Conservation (phyloP, 306 rosid species). For the Alnus rubra region DNA sequence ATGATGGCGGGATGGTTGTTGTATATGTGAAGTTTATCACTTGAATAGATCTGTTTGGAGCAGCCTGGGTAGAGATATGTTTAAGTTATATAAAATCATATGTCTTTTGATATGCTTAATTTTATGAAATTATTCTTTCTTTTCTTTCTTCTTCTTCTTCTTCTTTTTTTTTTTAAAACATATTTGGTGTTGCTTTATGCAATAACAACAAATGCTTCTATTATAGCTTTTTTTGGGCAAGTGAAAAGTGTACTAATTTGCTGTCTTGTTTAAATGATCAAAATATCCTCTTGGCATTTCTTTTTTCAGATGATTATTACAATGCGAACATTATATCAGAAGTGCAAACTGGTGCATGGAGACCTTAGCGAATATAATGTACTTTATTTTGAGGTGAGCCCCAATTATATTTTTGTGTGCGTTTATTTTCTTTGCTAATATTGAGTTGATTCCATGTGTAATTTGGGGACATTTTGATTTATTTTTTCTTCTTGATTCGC, state of each 20-base stretch:
- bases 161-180: background rate
- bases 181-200: background rate
- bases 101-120: background rate
- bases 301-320: conserved; percentile 63
- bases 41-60: conserved; percentile 4
- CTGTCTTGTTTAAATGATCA: background rate
- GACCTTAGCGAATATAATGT: conserved; percentile 93
- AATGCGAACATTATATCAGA: conserved; percentile 86
- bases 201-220: background rate
- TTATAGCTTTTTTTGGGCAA: background rate
- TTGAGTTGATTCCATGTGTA: conserved; percentile 16
- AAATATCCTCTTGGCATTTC: conserved; percentile 4
- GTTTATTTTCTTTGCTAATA: background rate
- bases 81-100: background rate
- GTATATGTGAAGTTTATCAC: background rate
- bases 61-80: conserved; percentile 2
- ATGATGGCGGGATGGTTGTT: background rate
- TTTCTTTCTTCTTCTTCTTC: too few relatives aligned
- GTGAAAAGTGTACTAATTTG: background rate
- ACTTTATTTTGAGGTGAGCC: conserved; percentile 75
- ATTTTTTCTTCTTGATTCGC: conserved; percentile 23
- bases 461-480: conserved; percentile 15
- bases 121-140: background rate
- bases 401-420: background rate
- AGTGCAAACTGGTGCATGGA: conserved; percentile 91